Conservation (phyloP, 2,329 filamentous ascomycete species). For the Nothopassalora personata region DNA sequence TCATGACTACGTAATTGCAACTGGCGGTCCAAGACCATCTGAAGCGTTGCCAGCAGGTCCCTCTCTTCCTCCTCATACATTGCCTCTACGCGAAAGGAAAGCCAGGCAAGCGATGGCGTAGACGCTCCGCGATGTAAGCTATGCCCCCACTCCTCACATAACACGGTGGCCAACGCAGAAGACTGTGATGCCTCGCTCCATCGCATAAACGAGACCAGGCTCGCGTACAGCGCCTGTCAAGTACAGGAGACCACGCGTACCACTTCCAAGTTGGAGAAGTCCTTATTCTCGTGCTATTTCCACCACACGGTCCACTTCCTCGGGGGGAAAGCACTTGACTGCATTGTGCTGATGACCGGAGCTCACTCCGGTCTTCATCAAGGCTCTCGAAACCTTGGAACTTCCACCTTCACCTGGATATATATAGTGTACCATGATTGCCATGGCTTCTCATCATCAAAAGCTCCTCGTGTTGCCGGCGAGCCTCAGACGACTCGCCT, state of each 20-base stretch:
- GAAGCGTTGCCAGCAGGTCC: not conserved
- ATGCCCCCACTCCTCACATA: slow-evolving; percentile 40
- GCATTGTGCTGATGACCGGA: too few relatives aligned
- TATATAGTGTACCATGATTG: not conserved
- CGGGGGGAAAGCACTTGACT: slow-evolving; percentile 9
- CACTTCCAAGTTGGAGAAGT: slow-evolving; percentile 4
- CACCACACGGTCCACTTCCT: slow-evolving; percentile 34
- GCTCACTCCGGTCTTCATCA: too few relatives aligned
- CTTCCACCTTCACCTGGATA: too few relatives aligned
- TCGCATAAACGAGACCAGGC: slow-evolving; percentile 31
- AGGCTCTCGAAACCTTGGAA: too few relatives aligned
- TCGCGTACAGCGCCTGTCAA: slow-evolving; percentile 36
- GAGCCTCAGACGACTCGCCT: slow-evolving; percentile 8
- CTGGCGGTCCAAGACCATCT: not conserved
- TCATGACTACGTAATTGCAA: not conserved
- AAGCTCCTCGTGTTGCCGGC: not conserved
- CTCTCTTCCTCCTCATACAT: slow-evolving; percentile 34
- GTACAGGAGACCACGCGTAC: slow-evolving; percentile 32
- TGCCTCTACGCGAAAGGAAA: slow-evolving; percentile 30
- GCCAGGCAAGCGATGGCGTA: slow-evolving; percentile 30
- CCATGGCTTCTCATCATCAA: not conserved
- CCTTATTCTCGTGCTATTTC: slow-evolving; percentile 23
- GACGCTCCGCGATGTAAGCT: slow-evolving; percentile 27
- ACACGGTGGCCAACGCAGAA: slow-evolving; percentile 36
- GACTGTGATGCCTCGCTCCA: slow-evolving; percentile 31